Conservation (phyloP, 140 eudicot genomes). For the Erigeron philadelphicus region DNA sequence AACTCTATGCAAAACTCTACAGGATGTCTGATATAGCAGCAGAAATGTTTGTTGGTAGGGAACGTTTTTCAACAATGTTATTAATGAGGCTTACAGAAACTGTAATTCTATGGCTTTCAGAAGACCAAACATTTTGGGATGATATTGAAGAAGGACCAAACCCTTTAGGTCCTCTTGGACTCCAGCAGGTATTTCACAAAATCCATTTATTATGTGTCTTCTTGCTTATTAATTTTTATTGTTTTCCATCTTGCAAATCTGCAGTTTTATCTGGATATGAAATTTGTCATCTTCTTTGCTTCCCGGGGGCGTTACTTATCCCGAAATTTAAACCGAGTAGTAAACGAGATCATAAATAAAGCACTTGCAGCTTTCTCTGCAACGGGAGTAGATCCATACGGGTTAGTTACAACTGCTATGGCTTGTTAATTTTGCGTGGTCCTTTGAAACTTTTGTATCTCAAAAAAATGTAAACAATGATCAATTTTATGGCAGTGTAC, state of each 20-base stretch:
- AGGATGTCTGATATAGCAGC: slow-evolving; percentile 88
- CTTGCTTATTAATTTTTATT: slow-evolving; percentile 14
- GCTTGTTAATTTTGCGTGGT: background rate
- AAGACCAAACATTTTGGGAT: slow-evolving; percentile 96
- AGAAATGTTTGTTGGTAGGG: slow-evolving; percentile 94
- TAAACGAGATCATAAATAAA: slow-evolving; percentile 79
- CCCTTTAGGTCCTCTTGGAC: slow-evolving; percentile 86
- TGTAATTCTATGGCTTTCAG: slow-evolving; percentile 87
- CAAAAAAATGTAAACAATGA: background rate
- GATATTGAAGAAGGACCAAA: slow-evolving; percentile 94
- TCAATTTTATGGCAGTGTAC: slow-evolving; percentile 42
- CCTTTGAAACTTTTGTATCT: background rate
- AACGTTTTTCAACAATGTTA: slow-evolving; percentile 85
- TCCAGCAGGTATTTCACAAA: slow-evolving; percentile 64
- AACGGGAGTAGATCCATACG: slow-evolving; percentile 85
- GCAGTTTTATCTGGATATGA: slow-evolving; percentile 97
- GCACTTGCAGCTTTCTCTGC: slow-evolving; percentile 77
- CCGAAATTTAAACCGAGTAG: slow-evolving; percentile 71
- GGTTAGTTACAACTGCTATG: slow-evolving; percentile 35
- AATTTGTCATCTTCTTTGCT: slow-evolving; percentile 85
- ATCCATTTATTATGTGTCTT: background rate
- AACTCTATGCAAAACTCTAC: slow-evolving; percentile 72
- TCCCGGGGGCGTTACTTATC: slow-evolving; percentile 96
- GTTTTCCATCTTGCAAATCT: slow-evolving; percentile 20
- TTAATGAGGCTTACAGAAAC: slow-evolving; percentile 97